Evolutionary conservation across 2,329 filamentous ascomycete species (phyloP).

Genomic region (Falciphora oryzae): DNA sequence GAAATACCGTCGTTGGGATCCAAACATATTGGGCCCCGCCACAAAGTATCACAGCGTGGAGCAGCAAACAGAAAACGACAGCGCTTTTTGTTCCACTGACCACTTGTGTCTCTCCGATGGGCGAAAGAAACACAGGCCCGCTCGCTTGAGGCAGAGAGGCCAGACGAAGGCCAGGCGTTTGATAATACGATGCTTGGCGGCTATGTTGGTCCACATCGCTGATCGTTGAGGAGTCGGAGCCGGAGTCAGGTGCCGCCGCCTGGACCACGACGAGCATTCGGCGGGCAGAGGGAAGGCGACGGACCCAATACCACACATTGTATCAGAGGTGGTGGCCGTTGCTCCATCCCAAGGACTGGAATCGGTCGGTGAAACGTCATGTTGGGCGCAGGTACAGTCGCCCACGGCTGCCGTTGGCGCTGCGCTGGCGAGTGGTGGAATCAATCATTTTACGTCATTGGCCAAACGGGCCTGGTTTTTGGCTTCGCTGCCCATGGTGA

Average conservation of each 20-base stretch:
- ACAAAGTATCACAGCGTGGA: no score
- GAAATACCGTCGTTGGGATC: no score
- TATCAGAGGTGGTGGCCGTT: no score
- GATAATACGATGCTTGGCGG: neutral
- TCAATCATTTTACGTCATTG: neutral
- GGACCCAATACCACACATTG: no score
- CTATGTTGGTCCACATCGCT: neutral
- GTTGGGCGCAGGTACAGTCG: neutral
- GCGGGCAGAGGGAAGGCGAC: no score
- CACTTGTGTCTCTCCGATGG: neutral
- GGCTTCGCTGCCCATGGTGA: neutral
- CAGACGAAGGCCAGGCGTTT: neutral
- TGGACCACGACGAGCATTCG: no score
- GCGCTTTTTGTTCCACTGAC: neutral
- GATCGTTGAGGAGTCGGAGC: neutral
- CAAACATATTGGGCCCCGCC: no score
- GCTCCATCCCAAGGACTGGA: no score
- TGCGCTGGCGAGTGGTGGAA: neutral
- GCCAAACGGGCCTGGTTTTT: neutral
- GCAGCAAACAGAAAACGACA: neutral
- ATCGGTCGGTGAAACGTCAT: neutral
- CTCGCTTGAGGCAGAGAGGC: neutral
- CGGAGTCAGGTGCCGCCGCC: no score
- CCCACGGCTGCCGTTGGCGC: neutral
- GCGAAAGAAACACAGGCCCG: neutral